Evolutionary conservation across 257 asterid species (phyloP), one percentile per base, ranked within the genome.

Genomic region (Marsdenia floribunda): DNA sequence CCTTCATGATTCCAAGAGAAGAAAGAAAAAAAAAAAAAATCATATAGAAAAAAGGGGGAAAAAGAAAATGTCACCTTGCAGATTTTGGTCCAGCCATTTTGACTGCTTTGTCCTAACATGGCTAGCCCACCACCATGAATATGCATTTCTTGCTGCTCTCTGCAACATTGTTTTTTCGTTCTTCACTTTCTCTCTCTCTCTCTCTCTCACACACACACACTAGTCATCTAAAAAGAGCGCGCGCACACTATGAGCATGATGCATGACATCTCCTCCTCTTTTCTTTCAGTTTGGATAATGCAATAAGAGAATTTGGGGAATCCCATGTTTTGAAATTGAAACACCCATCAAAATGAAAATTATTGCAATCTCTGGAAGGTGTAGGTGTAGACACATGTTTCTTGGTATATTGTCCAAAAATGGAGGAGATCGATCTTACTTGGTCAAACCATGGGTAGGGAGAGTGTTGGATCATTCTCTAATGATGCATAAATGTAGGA

Each of bases 91-190:
- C 54, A 85, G 78, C 89, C 89, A 85, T 85, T 85, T 85, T 40
- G 89, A 85, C 77, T 85, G 89, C 73, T 85, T 85, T 52, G 89
- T 83, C 58, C 89, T 81, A 19, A 85, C 81, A 78, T 85, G 89
- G 82, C 89, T 85, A 40, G 89, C 89, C 87, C 87, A 83, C 89
- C 89, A 85, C 89, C 89, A 85, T 71, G 89, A 85, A 83, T 85
- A 85, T 54, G 89, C 89, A 81, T 85, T 85, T 73, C 83, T 85
- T 65, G 88, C 85, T 66, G 87, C 89, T 83, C 87, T 82, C 1
- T 85, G 85, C 82, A 85, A 85, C 89, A 85, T 85, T 73, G 8
- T 69, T 64, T 76, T 47, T 21, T 37, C 15, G 33, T 35, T 73
- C 54, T 71, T 26, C 71, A 3, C 55, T 54, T 8, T 4, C 3